Percentiles rank a stretch among this genome's conserved stretches.
These are phyloP conservation scores for Pilobolus umbonatus DNA, from an alignment of 192 early-diverging fungal species.

Conservation along the genomic window DNA sequence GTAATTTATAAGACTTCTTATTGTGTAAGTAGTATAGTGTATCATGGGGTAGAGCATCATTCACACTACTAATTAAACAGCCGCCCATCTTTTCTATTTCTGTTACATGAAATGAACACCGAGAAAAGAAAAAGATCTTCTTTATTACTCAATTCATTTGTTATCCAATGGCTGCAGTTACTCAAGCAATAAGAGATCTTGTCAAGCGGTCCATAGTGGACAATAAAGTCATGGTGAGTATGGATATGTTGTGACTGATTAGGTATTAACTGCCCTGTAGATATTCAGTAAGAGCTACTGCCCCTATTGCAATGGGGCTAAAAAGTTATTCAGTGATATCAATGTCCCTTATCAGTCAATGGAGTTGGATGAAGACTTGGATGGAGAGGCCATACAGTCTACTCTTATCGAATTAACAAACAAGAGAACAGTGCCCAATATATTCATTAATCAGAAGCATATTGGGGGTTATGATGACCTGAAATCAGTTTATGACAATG, in stretches of 20 bases:
- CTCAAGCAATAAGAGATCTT: constrained; percentile 3
- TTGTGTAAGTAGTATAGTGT: no score
- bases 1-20: no score
- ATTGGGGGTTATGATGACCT: constrained; percentile 61
- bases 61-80: no score
- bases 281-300: constrained; percentile 77
- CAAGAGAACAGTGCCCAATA: constrained; percentile 67
- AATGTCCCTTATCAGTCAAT: constrained; percentile 49
- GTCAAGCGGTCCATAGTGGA: constrained; percentile 19
- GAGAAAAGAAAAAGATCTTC: no score
- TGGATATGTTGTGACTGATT: neutral
- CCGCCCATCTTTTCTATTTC: no score
- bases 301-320: constrained; percentile 57
- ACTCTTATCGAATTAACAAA: constrained; percentile 38
- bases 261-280: constrained; percentile 9
- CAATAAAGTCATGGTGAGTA: constrained; percentile 19
- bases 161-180: constrained; percentile 10
- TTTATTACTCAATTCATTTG: no score
- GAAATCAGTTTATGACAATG: constrained; percentile 39
- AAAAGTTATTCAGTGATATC: constrained; percentile 48
- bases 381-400: constrained; percentile 54
- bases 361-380: constrained; percentile 52
- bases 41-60: no score
- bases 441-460: constrained; percentile 63
- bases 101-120: no score